Base-by-base conservation (phyloP, 116 monocot species). In the Posidonia oceanica region DNA sequence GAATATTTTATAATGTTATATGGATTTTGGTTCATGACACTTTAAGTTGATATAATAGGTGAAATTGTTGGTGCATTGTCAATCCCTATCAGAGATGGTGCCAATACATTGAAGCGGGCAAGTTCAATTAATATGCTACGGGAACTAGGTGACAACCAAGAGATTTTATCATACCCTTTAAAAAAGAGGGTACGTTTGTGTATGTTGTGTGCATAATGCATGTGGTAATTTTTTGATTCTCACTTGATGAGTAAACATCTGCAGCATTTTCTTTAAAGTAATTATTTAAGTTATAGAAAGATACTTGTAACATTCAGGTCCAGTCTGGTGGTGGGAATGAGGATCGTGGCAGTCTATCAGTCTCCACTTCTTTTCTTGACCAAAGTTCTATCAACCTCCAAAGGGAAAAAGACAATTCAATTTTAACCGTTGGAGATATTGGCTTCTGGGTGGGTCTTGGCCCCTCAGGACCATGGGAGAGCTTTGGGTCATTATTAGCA, bases 21-120 rank as follows among this genome's bases (percentile, higher is more conserved):
- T 64, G 38, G 4, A 38, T 16, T 64, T 39, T 37, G 38, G 37
- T 17, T 5, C 17, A 4, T 64, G 1, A 40, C 15, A 39, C 38
- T 61, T 61, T 61, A 23, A 29, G 20, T 61, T 71, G 39, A 52
- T 64, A 64, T 39, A 52, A 39, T 74, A 97, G 97, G 97, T 76
- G 97, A 97, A 77, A 84, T 92, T 16, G 72, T 92, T 59, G 97
- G 92, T 71, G 81, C 87, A 71, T 67, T 89, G 54, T 92, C 89
- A 61, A 74, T 97, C 60, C 89, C 97, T 69, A 72, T 97, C 61
- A 85, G 80, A 71, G 80, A 67, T 66, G 60, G 69, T 63, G 66
- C 75, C 55, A 76, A 69, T 76, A 70, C 76, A 67, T 79, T 97
- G 68, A 92, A 87, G 74, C 75, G 92, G 29, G 87, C 85, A 75